Evolutionary conservation across 2,329 filamentous ascomycete genomes (phyloP).

Genomic region (Cladosporium phlei): DNA sequence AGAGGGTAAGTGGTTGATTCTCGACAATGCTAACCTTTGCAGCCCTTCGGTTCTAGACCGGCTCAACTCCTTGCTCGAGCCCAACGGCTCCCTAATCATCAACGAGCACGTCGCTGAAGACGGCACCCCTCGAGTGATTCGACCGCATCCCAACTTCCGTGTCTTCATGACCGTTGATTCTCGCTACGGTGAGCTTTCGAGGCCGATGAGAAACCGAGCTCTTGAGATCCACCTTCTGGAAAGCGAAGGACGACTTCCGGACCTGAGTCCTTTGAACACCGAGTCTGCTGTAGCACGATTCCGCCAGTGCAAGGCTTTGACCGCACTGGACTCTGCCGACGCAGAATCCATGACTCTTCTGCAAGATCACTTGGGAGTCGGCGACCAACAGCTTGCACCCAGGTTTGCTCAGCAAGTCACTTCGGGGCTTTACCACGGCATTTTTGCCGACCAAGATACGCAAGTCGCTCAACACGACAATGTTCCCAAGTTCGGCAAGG

Average conservation of each 20-base stretch:
- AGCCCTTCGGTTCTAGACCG: constrained; percentile 91
- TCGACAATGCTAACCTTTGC: constrained; percentile 97
- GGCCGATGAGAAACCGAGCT: constrained; percentile 93
- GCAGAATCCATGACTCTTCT: not conserved
- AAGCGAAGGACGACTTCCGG: not conserved
- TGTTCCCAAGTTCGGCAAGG: constrained; percentile 9
- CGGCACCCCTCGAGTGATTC: constrained; percentile 73
- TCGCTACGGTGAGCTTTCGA: constrained; percentile 83
- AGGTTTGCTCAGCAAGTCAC: constrained; percentile 19
- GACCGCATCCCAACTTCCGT: constrained; percentile 79
- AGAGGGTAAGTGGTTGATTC: constrained; percentile 82
- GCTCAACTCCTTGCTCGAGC: constrained; percentile 89
- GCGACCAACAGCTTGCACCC: constrained; percentile 18
- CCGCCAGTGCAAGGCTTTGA: constrained; percentile 7
- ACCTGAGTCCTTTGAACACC: constrained; percentile 17
- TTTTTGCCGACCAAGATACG: not conserved
- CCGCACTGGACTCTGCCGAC: not conserved
- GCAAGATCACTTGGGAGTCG: constrained; percentile 22
- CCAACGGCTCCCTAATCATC: constrained; percentile 78
- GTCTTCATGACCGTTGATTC: constrained; percentile 94
- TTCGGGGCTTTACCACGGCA: constrained; percentile 17
- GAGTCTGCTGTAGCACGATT: constrained; percentile 30
- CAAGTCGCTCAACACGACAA: constrained; percentile 1
- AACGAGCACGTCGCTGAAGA: constrained; percentile 86
- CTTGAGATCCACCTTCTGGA: constrained; percentile 72